A percentile compares a stretch with the other conserved stretches of the same genome.
Evolutionary conservation across 2,329 filamentous ascomycete species (phyloP).

Genomic region (Neofusicoccum sp.): DNA sequence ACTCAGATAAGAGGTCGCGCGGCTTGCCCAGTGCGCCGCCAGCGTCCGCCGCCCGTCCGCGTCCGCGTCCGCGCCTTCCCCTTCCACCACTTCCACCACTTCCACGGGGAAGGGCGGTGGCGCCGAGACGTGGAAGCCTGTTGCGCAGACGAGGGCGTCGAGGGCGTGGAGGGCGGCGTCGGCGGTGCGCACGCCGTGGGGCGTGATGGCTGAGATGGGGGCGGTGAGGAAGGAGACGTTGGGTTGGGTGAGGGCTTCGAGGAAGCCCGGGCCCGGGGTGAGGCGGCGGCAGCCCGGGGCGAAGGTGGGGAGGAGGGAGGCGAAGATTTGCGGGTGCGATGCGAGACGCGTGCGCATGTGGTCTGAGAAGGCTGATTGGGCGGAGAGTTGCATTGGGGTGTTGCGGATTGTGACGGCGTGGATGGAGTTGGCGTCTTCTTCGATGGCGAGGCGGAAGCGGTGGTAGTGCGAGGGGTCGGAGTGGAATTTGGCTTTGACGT

Average conservation of each 20-base stretch:
- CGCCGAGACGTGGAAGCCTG: slow-evolving; percentile 42
- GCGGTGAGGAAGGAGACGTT: slow-evolving; percentile 41
- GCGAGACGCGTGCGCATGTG: slow-evolving; percentile 41
- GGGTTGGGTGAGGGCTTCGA: slow-evolving; percentile 45
- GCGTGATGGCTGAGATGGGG: slow-evolving; percentile 36
- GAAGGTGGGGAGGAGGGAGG: slow-evolving; percentile 43
- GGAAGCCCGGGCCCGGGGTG: slow-evolving; percentile 53
- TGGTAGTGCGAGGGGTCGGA: slow-evolving; percentile 32
- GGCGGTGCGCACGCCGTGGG: slow-evolving; percentile 39
- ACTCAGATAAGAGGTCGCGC: slow-evolving; percentile 32
- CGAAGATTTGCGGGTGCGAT: slow-evolving; percentile 40
- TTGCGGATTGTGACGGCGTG: slow-evolving; percentile 36
- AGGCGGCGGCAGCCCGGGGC: slow-evolving; percentile 48
- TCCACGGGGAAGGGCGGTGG: slow-evolving; percentile 41
- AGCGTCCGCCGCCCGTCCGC: slow-evolving; percentile 29
- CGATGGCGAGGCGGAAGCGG: slow-evolving; percentile 31
- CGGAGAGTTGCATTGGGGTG: slow-evolving; percentile 37
- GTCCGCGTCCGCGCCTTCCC: no score
- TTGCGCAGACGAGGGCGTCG: slow-evolving; percentile 47
- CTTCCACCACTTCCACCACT: no score
- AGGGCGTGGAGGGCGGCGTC: slow-evolving; percentile 40
- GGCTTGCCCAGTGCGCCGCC: slow-evolving; percentile 33
- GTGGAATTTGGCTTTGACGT: slow-evolving; percentile 27
- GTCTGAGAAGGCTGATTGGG: slow-evolving; percentile 38
- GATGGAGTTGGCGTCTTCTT: slow-evolving; percentile 34